Evolutionary conservation across 441 rosid species (phyloP).

Genomic region (Sinapis alba): DNA sequence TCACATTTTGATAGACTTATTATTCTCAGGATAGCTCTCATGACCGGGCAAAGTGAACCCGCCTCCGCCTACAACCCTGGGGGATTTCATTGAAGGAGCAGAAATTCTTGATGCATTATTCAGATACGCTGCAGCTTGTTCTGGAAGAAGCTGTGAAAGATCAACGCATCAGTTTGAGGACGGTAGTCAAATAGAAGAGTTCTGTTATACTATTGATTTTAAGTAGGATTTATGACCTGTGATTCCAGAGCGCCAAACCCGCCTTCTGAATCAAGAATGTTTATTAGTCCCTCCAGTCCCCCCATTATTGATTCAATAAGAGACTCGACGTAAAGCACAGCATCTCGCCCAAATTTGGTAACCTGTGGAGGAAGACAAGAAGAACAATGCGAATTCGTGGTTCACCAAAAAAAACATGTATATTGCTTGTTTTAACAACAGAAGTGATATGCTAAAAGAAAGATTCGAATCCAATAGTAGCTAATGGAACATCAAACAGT

Average conservation of each 20-base stretch:
- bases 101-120: constrained; percentile 71
- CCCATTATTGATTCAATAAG: constrained; percentile 99
- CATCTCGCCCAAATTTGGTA: constrained; percentile 94
- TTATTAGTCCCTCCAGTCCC: constrained; percentile 97
- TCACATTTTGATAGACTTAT: constrained; percentile 90
- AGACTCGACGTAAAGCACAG: constrained; percentile 95
- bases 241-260: constrained; percentile 98
- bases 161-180: constrained; percentile 35
- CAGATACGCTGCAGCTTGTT: constrained; percentile 94
- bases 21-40: constrained; percentile 96
- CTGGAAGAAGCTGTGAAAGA: constrained; percentile 91
- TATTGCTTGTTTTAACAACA: background rate
- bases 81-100: constrained; percentile 77
- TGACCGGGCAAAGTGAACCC: constrained; percentile 93
- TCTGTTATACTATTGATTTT: constrained; percentile 25
- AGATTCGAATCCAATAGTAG: constrained; percentile 7
- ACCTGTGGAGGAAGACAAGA: constrained; percentile 59
- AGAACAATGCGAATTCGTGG: background rate
- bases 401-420: constrained; percentile 5
- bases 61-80: constrained; percentile 64
- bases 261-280: constrained; percentile 99
- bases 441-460: background rate
- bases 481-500: constrained; percentile 7
- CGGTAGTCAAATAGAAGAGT: constrained; percentile 23
- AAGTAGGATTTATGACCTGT: constrained; percentile 62